Evolutionary conservation across 345 rosid genomes (phyloP).

Genomic region (Toxicodendron radicans): DNA sequence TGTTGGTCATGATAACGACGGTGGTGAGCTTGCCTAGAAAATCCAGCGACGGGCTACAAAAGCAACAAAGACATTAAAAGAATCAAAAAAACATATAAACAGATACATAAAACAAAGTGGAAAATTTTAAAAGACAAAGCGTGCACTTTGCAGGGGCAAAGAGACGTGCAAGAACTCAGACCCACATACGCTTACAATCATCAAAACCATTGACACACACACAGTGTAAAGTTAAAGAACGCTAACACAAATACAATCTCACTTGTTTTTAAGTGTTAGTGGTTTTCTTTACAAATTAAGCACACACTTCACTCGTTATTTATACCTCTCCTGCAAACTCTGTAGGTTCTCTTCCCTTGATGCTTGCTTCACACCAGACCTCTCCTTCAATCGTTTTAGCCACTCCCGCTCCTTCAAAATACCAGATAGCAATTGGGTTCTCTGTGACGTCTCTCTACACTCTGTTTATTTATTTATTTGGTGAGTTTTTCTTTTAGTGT

Average conservation of each 20-base stretch:
- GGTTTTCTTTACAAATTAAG: conserved; percentile 18
- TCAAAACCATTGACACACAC: conserved; percentile 37
- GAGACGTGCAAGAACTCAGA: conserved; percentile 20
- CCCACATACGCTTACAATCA: conserved; percentile 43
- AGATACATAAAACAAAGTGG: neutral
- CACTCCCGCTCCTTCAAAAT: conserved; percentile 30
- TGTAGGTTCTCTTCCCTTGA: conserved; percentile 63
- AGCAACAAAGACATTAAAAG: conserved; percentile 14
- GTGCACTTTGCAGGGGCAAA: conserved; percentile 20
- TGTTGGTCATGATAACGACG: conserved; percentile 16
- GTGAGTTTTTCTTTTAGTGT: conserved; percentile 26
- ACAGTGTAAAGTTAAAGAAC: conserved; percentile 34
- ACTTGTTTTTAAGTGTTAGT: conserved; percentile 20
- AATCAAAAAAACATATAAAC: neutral
- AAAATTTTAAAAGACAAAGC: conserved; percentile 22
- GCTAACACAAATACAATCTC: conserved; percentile 27
- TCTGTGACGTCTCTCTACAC: conserved; percentile 16
- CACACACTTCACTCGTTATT: conserved; percentile 26
- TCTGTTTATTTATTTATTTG: conserved; percentile 15
- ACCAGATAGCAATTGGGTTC: conserved; percentile 37
- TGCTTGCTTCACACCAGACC: conserved; percentile 65
- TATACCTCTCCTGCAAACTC: conserved; percentile 26
- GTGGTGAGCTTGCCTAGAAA: conserved; percentile 23
- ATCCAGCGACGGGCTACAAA: conserved; percentile 31
- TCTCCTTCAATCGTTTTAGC: conserved; percentile 45